Base-by-base conservation (phyloP, 179 eudicot genomes). In the Monotropa hypopitys region DNA sequence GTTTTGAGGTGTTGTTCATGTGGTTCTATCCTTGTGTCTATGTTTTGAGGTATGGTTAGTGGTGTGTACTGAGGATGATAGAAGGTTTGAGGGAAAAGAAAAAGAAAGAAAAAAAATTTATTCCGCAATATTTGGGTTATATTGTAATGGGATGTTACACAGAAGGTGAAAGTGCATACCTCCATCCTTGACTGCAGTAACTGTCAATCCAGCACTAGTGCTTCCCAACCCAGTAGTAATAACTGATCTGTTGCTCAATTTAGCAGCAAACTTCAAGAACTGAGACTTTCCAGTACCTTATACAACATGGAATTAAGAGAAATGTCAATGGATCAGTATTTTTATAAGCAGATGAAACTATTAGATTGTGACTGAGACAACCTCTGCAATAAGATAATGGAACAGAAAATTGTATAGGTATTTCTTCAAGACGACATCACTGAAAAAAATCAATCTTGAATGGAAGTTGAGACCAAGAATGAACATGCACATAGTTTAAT, bases 131-230 rank as follows among this genome's bases (percentile, higher is more conserved):
- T n/a, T n/a, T n/a, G n/a, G n/a, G n/a, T n/a, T n/a, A n/a, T n/a
- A n/a, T n/a, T n/a, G n/a, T n/a, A n/a, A n/a, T n/a, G n/a, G n/a
- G n/a, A n/a, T n/a, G n/a, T n/a, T n/a, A n/a, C n/a, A n/a, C 35
- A 61, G 35, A 33, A 38, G 26, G 47, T 10, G 13, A 30, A 66
- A 32, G 28, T 38, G 53, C 45, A 13, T 38, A 80, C 82, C 82
- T 35, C 82, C 82, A 75, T 80, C 82, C 78, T 75, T 80, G 74
- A 80, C 82, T 67, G 82, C 82, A 71, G 98, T 93, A 65, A 93
- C 98, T 61, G 97, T 93, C 76, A 93, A 82, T 33, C 98, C 98
- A 57, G 98, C 98, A 83, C 98, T 93, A 33, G 97, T 93, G 84
- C 94, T 89, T 77, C 98, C 98, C 75, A 93, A 75, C 32, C 98